Evolutionary conservation across 202 grass and related monocot genomes (phyloP), one percentile per base, ranked within the genome.

Genomic region (Hordeum pubiflorum): DNA sequence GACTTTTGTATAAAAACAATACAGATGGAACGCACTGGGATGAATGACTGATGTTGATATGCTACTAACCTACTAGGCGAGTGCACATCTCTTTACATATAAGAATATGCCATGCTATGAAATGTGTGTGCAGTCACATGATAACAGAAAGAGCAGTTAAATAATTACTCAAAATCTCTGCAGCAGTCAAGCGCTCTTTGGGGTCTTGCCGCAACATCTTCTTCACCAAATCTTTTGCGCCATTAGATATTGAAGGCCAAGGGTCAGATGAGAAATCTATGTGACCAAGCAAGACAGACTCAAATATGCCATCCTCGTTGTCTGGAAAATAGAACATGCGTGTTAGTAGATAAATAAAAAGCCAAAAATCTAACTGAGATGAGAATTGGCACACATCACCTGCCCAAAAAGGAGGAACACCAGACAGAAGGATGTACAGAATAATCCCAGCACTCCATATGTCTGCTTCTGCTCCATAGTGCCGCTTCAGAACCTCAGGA

Each of bases 361-460:
- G 17, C 0, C 22, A 65, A 50, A 50, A 58, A 58, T 27, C 31
- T 36, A 32, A 43, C 58, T 37, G 37, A 83, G 31, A 20, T 72
- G 23, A 56, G 4, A 75, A 78, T 18, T 74, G 37, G 34, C 34
- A 64, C 39, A 60, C 34, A 21, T 10, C 77, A 99, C 97, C 97
- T 88, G 89, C 97, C 97, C 97, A 99, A 88, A 96, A 99, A 52
- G 97, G 97, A 78, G 97, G 97, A 71, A 99, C 97, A 85, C 92
- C 97, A 56, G 92, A 93, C 12, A 99, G 85, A 84, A 99, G 97
- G 81, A 99, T 99, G 81, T 96, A 99, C 50, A 99, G 92, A 82
- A 99, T 99, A 74, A 99, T 86, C 23, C 93, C 97, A 77, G 92
- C 97, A 70, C 97, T 93, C 97, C 97, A 99, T 71, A 99, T 96